Conservation (phyloP, 177 flowering plant species). For the Vitis hybrid region DNA sequence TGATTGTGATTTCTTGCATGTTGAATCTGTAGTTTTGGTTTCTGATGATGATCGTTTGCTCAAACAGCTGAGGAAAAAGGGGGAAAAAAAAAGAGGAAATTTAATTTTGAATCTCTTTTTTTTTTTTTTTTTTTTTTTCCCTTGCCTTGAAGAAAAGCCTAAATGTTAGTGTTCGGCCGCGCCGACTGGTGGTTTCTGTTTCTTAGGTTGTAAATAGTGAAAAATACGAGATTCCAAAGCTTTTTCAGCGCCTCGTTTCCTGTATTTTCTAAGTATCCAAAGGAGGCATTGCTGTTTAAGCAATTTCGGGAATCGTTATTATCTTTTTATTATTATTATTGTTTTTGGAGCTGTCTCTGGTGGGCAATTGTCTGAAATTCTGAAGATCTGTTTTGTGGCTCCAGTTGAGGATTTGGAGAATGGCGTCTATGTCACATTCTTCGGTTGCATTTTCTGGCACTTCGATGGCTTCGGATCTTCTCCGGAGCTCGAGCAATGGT, state of each 20-base stretch:
- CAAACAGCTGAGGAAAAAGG: not conserved
- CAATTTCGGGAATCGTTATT: not conserved
- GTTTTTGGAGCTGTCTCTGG: slow-evolving; percentile 3
- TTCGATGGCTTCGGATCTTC: slow-evolving; percentile 64
- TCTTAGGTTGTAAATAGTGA: not conserved
- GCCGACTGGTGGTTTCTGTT: not conserved
- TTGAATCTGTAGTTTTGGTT: not conserved
- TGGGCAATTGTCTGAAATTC: not conserved
- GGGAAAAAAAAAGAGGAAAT: no score
- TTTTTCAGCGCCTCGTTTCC: not conserved
- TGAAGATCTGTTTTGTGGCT: slow-evolving; percentile 6
- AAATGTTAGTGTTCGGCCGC: not conserved
- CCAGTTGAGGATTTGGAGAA: slow-evolving; percentile 12
- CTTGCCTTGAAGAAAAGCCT: not conserved
- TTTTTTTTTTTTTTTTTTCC: not conserved
- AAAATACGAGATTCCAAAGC: not conserved
- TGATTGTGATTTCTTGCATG: slow-evolving; percentile 3
- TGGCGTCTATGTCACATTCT: slow-evolving; percentile 58
- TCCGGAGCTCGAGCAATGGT: slow-evolving; percentile 58
- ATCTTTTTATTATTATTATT: not conserved
- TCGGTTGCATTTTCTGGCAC: slow-evolving; percentile 35
- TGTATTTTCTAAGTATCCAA: not conserved
- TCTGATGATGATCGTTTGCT: not conserved
- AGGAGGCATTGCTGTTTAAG: not conserved
- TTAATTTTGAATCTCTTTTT: no score